Evolutionary conservation across 441 rosid species (phyloP), one percentile per base, ranked within the genome.

Genomic region (Adansonia rubrostipa): DNA sequence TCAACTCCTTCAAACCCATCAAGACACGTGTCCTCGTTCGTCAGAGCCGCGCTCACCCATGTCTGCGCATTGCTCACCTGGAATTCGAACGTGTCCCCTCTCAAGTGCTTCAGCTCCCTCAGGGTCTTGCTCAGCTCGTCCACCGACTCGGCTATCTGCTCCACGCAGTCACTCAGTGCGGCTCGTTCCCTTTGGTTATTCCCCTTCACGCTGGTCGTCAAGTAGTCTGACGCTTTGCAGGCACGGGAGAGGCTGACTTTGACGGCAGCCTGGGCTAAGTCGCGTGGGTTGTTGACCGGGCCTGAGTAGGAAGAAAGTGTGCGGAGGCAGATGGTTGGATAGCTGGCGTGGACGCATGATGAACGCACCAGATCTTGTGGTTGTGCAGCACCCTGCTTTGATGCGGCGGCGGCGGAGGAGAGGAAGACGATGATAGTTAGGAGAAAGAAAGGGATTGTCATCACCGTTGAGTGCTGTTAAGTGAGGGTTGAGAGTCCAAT

Each of bases 1-100:
- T 80, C 83, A 20, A 83, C 77, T 1, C 72, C 88, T 22, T 89
- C 79, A 77, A 92, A 92, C 79, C 98, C 97, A 78, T 92, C 97
- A 2, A 93, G 84, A 82, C 98, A 93, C 68, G 97, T 92, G 85
- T 93, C 90, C 78, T 92, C 94, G 71, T 92, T 75, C n/a, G 95
- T 92, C 80, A 93, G 70, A 0, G 96, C 93, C 3, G 96, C 92
- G 42, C 96, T 92, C 22, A 86, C 91, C 97, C 95, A 92, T n/a
- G 92, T 93, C 88, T 93, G 86, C 2, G 90, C 97, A 71, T 93
- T 92, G 58, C 88, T 90, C 90, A 91, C 71, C 88, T 89, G 89
- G 88, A 88, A 86, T 63, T 78, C 51, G 40, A 93, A 85, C 78
- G 88, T 81, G 44, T 85, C 86, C 1, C 81, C 91, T 9, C 83